These are phyloP conservation scores for Endocarpon pusillum DNA, from an alignment of 495 filamentous ascomycete species.

Conservation along the genomic window DNA sequence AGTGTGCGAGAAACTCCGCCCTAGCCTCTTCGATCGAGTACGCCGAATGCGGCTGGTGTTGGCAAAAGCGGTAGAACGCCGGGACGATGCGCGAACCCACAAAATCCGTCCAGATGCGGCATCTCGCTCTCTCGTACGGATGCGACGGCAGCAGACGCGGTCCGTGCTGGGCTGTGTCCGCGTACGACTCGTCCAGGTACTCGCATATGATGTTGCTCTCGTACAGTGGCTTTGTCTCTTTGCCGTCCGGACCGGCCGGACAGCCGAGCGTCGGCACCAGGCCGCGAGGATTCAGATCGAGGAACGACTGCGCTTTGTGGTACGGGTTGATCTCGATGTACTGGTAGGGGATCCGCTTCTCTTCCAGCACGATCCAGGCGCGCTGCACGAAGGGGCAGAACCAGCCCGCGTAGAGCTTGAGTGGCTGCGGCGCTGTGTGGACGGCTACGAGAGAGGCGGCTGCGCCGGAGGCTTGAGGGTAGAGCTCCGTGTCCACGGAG, in stretches of 20 bases:
- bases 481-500: conserved; percentile 32
- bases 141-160: conserved; percentile 33
- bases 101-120: conserved; percentile 53
- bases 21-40: conserved; percentile 13
- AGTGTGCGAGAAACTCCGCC: conserved; percentile 28
- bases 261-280: conserved; percentile 47
- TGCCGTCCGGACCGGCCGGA: conserved; percentile 17
- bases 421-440: conserved; percentile 29
- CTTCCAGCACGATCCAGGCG: conserved; percentile 47
- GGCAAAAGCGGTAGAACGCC: conserved; percentile 44
- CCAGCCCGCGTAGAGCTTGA: conserved; percentile 49
- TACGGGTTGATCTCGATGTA: conserved; percentile 62
- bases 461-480: conserved; percentile 34
- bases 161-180: conserved; percentile 20
- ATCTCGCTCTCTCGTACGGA: conserved; percentile 40
- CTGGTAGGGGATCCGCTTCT: conserved; percentile 54
- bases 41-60: conserved; percentile 30
- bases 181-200: conserved; percentile 52
- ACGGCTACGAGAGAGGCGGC: conserved; percentile 30
- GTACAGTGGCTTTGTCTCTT: conserved; percentile 49
- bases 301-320: conserved; percentile 43
- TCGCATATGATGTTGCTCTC: conserved; percentile 51
- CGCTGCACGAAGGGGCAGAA: conserved; percentile 42
- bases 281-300: conserved; percentile 49
- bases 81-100: conserved; percentile 45